Conservation (phyloP, 2,329 filamentous ascomycete genomes). For the Ophiostoma sp. region DNA sequence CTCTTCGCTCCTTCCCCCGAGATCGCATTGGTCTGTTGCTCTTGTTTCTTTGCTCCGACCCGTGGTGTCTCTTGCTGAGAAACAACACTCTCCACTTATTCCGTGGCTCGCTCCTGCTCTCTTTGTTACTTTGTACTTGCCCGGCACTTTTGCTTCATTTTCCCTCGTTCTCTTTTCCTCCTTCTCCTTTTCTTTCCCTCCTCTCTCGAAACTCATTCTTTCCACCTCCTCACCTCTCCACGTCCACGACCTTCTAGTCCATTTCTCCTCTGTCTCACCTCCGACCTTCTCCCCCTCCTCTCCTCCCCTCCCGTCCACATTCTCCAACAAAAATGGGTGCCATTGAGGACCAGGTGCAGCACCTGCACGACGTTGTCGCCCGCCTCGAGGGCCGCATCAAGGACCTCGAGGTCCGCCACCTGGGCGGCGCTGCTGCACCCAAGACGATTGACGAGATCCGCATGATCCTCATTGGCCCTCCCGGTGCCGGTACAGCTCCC, state of each 20-base stretch:
- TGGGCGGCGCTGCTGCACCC: constrained; percentile 48
- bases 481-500: constrained; percentile 78
- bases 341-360: constrained; percentile 80
- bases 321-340: constrained; percentile 67
- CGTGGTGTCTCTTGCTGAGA: not conserved
- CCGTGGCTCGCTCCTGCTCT: constrained; percentile 9
- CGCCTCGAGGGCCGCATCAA: constrained; percentile 84
- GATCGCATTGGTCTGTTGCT: constrained; percentile 24
- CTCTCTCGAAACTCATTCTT: not conserved
- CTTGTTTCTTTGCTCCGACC: constrained; percentile 3
- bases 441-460: constrained; percentile 69
- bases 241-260: not conserved
- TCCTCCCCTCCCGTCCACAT: not conserved
- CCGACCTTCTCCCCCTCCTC: constrained; percentile 3
- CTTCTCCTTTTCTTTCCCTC: not conserved
- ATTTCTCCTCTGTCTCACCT: constrained; percentile 9
- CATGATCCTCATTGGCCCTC: constrained; percentile 97
- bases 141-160: constrained; percentile 17
- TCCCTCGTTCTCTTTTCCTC: constrained; percentile 6
- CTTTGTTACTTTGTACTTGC: constrained; percentile 10
- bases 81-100: constrained; percentile 22
- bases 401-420: constrained; percentile 75
- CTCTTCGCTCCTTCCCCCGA: constrained; percentile 26
- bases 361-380: constrained; percentile 79
- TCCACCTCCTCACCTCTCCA: not conserved